Percentiles rank a stretch among this genome's conserved stretches.
These are phyloP conservation scores for Coemansia sp. DNA, from an alignment of 192 early-diverging fungal genomes.

Conservation along the genomic window DNA sequence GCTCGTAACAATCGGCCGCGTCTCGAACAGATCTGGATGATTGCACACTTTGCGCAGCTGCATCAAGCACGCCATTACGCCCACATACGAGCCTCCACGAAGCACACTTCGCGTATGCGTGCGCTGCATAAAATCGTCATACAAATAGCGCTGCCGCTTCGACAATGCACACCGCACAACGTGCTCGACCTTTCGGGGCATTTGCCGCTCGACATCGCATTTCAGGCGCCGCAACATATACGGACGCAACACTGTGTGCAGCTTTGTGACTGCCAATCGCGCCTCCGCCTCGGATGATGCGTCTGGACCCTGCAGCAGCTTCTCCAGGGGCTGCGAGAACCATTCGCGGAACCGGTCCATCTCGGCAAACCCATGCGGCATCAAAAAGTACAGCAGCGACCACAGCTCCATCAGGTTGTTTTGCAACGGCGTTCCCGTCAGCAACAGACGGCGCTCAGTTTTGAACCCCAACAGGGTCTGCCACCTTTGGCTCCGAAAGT, in stretches of 20 bases:
- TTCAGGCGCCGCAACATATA: conserved; percentile 91
- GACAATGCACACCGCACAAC: conserved; percentile 91
- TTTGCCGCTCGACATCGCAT: conserved; percentile 92
- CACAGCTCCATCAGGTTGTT: conserved; percentile 99
- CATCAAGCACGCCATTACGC: conserved; percentile 84
- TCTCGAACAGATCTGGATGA: conserved; percentile 88
- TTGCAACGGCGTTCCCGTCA: conserved; percentile 95
- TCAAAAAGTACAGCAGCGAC: conserved; percentile 94
- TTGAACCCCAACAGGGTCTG: conserved; percentile 87
- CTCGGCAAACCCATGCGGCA: conserved; percentile 94
- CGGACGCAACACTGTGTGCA: conserved; percentile 60
- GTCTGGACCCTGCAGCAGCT: not conserved
- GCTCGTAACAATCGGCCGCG: conserved; percentile 56
- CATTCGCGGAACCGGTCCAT: conserved; percentile 93
- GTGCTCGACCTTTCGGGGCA: conserved; percentile 90
- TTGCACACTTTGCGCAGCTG: conserved; percentile 89
- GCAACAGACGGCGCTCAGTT: conserved; percentile 82
- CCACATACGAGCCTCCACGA: conserved; percentile 72
- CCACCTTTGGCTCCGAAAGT: conserved; percentile 91
- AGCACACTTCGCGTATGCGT: conserved; percentile 74
- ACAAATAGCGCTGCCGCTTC: conserved; percentile 93
- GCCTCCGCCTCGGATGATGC: conserved; percentile 24
- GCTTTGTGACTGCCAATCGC: conserved; percentile 66
- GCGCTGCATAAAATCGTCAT: conserved; percentile 90
- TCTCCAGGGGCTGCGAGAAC: conserved; percentile 60